Base-by-base conservation (phyloP, 768 basidiomycete genomes). In the Suillus fuscotomentosus region DNA sequence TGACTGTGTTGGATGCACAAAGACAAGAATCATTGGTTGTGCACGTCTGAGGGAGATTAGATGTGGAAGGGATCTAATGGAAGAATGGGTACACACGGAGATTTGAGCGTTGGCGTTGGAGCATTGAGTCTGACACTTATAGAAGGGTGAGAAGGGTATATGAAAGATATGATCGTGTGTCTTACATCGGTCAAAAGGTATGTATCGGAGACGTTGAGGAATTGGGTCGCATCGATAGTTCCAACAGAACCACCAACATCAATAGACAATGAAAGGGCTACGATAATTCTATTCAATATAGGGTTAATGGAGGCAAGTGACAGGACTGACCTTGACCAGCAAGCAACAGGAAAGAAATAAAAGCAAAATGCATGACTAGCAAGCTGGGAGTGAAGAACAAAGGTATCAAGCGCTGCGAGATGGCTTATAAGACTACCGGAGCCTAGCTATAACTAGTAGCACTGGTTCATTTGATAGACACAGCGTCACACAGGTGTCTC, bases 271-370 rank as follows among this genome's bases (percentile, higher is more conserved):
- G 84, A 79, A 62, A 83, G 68, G 41, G 74, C 84, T 76, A 50
- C 5, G 41, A 56, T 8, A 14, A 51, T 22, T 17, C 17, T 27
- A 56, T 11, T 31, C 31, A n/a, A 20, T 60, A 14, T 13, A 57
- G 9, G 4, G n/a, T 11, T 11, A 22, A 22, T 15, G 38, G 34
- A 38, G 66, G 24, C 50, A 39, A 27, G 22, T 10, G n/a, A 62
- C 17, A n/a, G 61, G 69, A 51, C 69, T 20, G n/a, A 87, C 89
- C 86, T 86, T 81, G 86, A 68, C 85, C 80, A 73, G 84, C 86
- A 78, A 88, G 80, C 69, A 84, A 69, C 62, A 78, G 53, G 54
- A 80, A 34, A 4, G 65, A 72, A 66, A 73, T 61, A 64, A 78
- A 53, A 66, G 71, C 67, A 63, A 69, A 10, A 66, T 65, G 71